These are phyloP conservation scores for Coniochaeta pulveracea DNA, from an alignment of 2,329 filamentous ascomycete species.

Conservation along the genomic window DNA sequence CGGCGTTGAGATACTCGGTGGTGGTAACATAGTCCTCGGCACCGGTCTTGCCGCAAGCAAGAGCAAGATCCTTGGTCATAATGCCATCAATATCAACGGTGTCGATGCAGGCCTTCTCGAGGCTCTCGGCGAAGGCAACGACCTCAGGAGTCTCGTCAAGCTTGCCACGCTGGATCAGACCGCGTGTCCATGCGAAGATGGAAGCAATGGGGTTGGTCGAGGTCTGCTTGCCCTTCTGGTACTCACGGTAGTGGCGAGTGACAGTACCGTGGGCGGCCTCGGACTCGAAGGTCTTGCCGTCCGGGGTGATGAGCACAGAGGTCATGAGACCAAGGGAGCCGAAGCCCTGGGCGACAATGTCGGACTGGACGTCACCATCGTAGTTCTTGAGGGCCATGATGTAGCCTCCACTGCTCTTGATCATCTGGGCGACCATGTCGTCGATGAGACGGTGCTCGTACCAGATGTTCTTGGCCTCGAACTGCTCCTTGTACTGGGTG, in stretches of 20 bases:
- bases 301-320: conserved; percentile 90
- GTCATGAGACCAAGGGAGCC: conserved; percentile 98
- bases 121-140: conserved; percentile 77
- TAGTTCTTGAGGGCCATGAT: conserved; percentile 99
- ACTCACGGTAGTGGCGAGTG: conserved; percentile 95
- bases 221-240: conserved; percentile 95
- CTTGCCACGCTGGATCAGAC: conserved; percentile 83
- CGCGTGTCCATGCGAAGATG: conserved; percentile 98
- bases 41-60: conserved; percentile 81
- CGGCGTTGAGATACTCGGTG: conserved; percentile 79
- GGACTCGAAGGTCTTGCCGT: conserved; percentile 93
- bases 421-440: conserved; percentile 99
- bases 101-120: conserved; percentile 90
- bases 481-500: conserved; percentile 71
- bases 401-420: conserved; percentile 95
- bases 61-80: conserved; percentile 99
- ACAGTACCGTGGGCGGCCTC: conserved; percentile 98
- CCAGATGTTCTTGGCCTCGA: conserved; percentile 91
- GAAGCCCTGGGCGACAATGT: conserved; percentile 96
- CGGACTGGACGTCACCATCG: conserved; percentile 96
- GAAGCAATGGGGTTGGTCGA: conserved; percentile 98
- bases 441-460: conserved; percentile 99
- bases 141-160: conserved; percentile 90
- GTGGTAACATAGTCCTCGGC: conserved; percentile 85
- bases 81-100: conserved; percentile 88